phyloP scores from a whole-genome alignment of 2,329 filamentous ascomycete species.

The Macroventuria anomochaeta region DNA sequence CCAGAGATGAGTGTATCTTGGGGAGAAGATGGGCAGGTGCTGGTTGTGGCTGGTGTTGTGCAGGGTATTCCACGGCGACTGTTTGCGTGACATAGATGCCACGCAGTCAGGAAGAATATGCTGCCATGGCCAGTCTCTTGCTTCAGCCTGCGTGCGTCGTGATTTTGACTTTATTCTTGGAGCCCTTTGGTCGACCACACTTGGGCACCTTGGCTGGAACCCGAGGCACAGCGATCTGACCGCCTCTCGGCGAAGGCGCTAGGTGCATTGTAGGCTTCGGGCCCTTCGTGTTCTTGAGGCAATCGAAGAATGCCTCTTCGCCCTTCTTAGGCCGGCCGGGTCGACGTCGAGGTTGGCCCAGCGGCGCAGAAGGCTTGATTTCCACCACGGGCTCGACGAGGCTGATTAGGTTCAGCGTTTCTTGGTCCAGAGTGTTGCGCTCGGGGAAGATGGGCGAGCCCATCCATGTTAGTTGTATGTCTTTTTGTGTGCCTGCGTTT shows the following conservation, averaged over 20 bases:
- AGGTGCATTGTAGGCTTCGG: background rate
- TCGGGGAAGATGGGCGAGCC: constrained; percentile 44
- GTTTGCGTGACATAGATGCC: too few species aligned
- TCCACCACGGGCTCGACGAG: background rate
- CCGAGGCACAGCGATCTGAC: constrained; percentile 1
- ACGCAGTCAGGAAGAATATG: too few species aligned
- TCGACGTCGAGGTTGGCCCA: background rate
- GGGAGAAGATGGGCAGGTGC: too few species aligned
- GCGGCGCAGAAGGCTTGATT: background rate
- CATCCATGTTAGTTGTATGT: constrained; percentile 49
- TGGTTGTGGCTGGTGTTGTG: too few species aligned
- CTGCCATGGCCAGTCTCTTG: too few species aligned
- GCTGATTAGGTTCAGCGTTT: constrained; percentile 30
- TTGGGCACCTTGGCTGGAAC: background rate
- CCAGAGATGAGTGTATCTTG: too few species aligned
- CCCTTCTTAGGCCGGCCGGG: constrained; percentile 3
- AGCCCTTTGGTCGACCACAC: constrained; percentile 27
- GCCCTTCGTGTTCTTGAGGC: background rate
- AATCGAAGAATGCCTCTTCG: background rate
- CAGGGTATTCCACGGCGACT: too few species aligned
- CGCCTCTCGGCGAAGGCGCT: constrained; percentile 12
- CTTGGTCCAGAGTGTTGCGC: constrained; percentile 29
- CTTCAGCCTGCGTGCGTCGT: background rate
- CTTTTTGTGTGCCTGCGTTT: constrained; percentile 35
- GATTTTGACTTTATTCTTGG: constrained; percentile 21